Evolutionary conservation across 495 filamentous ascomycete species (phyloP).

Genomic region (Astrocystis sublimbata): DNA sequence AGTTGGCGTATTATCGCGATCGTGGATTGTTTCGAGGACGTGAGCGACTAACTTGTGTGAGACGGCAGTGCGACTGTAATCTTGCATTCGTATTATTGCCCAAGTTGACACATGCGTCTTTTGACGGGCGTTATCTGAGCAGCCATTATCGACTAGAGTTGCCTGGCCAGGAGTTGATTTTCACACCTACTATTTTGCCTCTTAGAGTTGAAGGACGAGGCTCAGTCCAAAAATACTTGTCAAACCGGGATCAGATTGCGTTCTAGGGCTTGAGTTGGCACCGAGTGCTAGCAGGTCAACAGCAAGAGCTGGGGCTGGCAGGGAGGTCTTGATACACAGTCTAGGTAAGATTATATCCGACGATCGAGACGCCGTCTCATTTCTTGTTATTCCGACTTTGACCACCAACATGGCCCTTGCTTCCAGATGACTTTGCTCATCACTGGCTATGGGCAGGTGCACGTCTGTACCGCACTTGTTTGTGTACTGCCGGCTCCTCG

Average conservation of each 20-base stretch:
- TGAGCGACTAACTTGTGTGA: constrained; percentile 34
- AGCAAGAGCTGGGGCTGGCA: not conserved
- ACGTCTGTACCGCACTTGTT: not conserved
- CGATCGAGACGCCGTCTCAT: not conserved
- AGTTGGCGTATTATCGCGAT: constrained; percentile 7
- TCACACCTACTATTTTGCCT: constrained; percentile 2
- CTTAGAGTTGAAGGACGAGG: not conserved
- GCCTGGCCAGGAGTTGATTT: too few species aligned
- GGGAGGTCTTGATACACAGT: not conserved
- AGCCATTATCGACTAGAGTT: constrained; percentile 15
- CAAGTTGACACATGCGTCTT: constrained; percentile 13
- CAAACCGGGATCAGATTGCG: not conserved
- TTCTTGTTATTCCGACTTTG: not conserved
- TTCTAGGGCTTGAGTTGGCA: not conserved
- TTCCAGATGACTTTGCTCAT: not conserved
- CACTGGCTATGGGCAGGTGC: not conserved
- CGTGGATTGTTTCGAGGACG: not conserved
- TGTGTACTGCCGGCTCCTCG: not conserved
- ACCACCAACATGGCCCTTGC: not conserved
- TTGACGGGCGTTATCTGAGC: constrained; percentile 1
- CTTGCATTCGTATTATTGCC: constrained; percentile 40
- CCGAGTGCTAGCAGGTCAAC: not conserved
- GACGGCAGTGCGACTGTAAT: constrained; percentile 40
- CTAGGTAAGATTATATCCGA: constrained; percentile 1
- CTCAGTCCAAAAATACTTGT: not conserved